Evolutionary conservation across 192 early-diverging fungal genomes (phyloP).

Genomic region (Coemansia umbellata): DNA sequence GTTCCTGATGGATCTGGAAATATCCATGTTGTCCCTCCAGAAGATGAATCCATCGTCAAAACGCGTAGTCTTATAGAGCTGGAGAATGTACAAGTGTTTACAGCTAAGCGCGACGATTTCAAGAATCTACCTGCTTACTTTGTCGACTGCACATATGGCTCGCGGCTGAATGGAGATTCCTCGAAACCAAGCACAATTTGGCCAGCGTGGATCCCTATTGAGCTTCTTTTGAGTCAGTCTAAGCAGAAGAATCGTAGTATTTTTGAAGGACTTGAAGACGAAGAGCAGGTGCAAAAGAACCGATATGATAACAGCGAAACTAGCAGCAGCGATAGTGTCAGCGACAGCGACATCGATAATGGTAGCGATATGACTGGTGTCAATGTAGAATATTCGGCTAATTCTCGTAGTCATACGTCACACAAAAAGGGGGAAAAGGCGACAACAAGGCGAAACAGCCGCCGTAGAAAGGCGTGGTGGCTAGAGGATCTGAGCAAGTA

Average conservation of each 20-base stretch:
- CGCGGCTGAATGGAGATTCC: constrained; percentile 15
- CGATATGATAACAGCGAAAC: not conserved
- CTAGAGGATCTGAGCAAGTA: constrained; percentile 46
- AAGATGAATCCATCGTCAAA: constrained; percentile 52
- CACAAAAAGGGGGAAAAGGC: not conserved
- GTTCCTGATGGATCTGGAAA: not conserved
- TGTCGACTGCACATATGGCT: constrained; percentile 51
- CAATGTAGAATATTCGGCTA: too few relatives aligned
- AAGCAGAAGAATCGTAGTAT: constrained; percentile 33
- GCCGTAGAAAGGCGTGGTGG: constrained; percentile 36
- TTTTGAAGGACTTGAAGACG: constrained; percentile 35
- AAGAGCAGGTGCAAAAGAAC: not conserved
- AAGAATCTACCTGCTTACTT: constrained; percentile 40
- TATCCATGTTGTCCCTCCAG: constrained; percentile 16
- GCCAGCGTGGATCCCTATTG: constrained; percentile 56
- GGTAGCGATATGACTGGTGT: too few relatives aligned
- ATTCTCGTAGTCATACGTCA: too few relatives aligned
- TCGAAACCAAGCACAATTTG: constrained; percentile 38
- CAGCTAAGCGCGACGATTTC: constrained; percentile 43
- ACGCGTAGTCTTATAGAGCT: constrained; percentile 50
- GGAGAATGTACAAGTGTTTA: constrained; percentile 51
- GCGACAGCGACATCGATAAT: not conserved
- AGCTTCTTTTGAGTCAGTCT: constrained; percentile 46
- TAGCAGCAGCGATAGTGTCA: not conserved
- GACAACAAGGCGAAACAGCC: constrained; percentile 3